Evolutionary conservation across 1,284 basidiomycete genomes (phyloP).

Genomic region (Irpex sp.): DNA sequence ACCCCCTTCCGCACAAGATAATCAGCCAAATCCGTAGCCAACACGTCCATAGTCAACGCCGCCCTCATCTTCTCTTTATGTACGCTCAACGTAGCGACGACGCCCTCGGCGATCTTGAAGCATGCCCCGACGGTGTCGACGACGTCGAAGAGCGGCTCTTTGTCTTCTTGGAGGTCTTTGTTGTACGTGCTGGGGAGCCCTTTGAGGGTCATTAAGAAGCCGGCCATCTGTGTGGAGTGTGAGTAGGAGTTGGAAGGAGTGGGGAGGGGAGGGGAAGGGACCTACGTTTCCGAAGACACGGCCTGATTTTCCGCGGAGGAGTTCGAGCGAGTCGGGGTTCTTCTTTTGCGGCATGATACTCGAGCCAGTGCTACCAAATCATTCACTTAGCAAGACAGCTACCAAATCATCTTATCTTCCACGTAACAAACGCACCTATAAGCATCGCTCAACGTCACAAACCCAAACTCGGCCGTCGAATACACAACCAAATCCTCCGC

Average conservation of each 20-base stretch:
- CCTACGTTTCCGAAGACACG: constrained; percentile 89
- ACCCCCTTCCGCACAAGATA: constrained; percentile 98
- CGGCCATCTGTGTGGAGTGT: constrained; percentile 71
- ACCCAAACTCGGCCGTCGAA: constrained; percentile 95
- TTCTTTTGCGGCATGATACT: constrained; percentile 99
- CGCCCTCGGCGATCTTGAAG: constrained; percentile 91
- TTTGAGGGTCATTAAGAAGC: constrained; percentile 97
- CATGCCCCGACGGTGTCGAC: constrained; percentile 91
- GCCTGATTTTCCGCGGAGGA: constrained; percentile 93
- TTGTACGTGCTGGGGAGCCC: constrained; percentile 98
- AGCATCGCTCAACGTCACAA: constrained; percentile 91
- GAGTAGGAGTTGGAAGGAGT: constrained; percentile 1
- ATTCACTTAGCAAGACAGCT: no score
- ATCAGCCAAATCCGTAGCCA: constrained; percentile 96
- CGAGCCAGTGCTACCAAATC: constrained; percentile 77
- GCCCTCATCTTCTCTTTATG: constrained; percentile 86
- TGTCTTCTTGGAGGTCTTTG: constrained; percentile 98
- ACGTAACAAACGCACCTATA: constrained; percentile 63
- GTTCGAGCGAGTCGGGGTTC: constrained; percentile 95
- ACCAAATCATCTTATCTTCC: no score
- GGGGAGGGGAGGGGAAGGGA: constrained; percentile 4
- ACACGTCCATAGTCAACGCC: constrained; percentile 93
- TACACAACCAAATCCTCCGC: constrained; percentile 97
- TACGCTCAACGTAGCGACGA: constrained; percentile 87
- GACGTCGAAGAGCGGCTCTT: constrained; percentile 94